Conservation (phyloP, 1,284 basidiomycete genomes). For the Apiotrichum gamsii region DNA sequence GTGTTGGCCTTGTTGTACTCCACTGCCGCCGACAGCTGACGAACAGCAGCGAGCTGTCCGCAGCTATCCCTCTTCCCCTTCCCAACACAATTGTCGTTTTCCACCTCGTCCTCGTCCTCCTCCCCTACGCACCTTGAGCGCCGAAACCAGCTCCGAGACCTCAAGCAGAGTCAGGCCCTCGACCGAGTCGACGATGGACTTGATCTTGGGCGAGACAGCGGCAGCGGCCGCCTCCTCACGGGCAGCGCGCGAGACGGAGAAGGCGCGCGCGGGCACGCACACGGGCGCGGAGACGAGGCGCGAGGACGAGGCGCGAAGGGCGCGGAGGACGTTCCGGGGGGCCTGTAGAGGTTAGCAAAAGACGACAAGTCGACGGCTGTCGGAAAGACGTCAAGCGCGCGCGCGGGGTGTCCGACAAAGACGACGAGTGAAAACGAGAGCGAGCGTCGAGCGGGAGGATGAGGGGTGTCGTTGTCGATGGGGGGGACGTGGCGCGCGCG, state of each 20-base stretch:
- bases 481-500: not conserved
- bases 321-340: constrained; percentile 20
- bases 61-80: not conserved
- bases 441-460: not conserved
- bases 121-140: constrained; percentile 66
- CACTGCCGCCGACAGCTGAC: too few species aligned
- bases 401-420: not conserved
- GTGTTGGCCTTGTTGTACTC: too few species aligned
- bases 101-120: not conserved
- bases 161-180: constrained; percentile 84
- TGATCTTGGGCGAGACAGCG: constrained; percentile 56
- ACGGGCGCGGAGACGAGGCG: constrained; percentile 11
- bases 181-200: constrained; percentile 87
- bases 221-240: constrained; percentile 24
- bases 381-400: too few species aligned
- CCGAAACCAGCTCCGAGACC: constrained; percentile 89
- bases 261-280: constrained; percentile 18
- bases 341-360: constrained; percentile 11
- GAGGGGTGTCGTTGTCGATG: not conserved
- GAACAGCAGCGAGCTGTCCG: not conserved
- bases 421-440: constrained; percentile 6
- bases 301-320: constrained; percentile 22
- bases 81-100: too few species aligned
- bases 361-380: not conserved
- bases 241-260: constrained; percentile 27